Evolutionary conservation across 2,329 filamentous ascomycete genomes (phyloP), one percentile per base, ranked within the genome.

Genomic region (Trichophyton verrucosum): DNA sequence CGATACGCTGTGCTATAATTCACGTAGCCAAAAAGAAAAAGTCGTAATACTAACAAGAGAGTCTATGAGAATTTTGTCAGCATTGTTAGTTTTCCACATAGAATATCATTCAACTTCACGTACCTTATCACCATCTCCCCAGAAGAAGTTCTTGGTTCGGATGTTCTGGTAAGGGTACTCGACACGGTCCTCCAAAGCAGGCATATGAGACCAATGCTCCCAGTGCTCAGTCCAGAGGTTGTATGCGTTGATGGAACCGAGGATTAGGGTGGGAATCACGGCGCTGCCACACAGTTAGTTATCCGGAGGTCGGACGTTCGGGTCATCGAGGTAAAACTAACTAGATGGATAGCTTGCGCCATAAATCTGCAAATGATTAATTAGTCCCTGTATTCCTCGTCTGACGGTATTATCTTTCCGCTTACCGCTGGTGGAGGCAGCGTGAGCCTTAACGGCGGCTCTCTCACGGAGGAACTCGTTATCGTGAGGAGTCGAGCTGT

Each of bases 121-220:
- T 67, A 90, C 88, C 88, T 97, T 94, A 80, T 99, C 94, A 73
- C 94, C 94, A 73, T 97, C 82, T 67, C 92, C 91, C 88, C 88
- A 99, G 72, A 84, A 86, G 82, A 78, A 99, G 84, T 96, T 96
- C 86, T 94, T 96, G 75, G 84, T 83, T 75, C 94, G 88, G 76
- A 99, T 88, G 83, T 99, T 99, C 84, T 95, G 89, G 85, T 95
- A 99, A 63, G 91, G 80, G 79, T 97, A 99, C 81, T 97, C 89
- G 71, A 82, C 78, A 73, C 89, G 87, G 80, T 99, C 94, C 81
- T 95, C 90, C 68, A 92, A 81, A 67, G 94, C 88, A 63, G 88
- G 84, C 76, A 89, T 78, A 79, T 97, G 92, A 59, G 76, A 78
- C 84, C 87, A 90, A 82, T 99, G 94, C 78, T 95, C 89, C 92